A percentile compares a stretch with the other conserved stretches of the same genome.
Evolutionary conservation across 2,329 filamentous ascomycete genomes (phyloP).

Genomic region (Pseudocercospora fuligena): DNA sequence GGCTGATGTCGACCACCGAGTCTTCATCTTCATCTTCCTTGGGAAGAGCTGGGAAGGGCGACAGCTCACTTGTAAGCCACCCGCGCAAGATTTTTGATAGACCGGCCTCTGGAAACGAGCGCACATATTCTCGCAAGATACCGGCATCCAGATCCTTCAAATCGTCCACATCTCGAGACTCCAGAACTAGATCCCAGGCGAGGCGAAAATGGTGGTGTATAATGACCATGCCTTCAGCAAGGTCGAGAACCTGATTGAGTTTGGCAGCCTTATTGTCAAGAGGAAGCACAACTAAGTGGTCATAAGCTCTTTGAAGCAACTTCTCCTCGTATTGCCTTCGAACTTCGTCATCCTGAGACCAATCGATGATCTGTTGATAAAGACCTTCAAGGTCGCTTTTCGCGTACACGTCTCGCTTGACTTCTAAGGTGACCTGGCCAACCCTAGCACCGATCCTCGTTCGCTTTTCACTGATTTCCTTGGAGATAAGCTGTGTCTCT

Average conservation of each 20-base stretch:
- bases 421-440: slow-evolving; percentile 81
- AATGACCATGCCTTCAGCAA: slow-evolving; percentile 92
- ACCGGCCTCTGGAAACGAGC: slow-evolving; percentile 82
- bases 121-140: slow-evolving; percentile 78
- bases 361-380: slow-evolving; percentile 85
- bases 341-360: slow-evolving; percentile 84
- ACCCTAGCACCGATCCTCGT: slow-evolving; percentile 85
- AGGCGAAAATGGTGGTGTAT: slow-evolving; percentile 89
- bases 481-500: slow-evolving; percentile 88
- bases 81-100: slow-evolving; percentile 80
- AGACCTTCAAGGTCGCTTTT: slow-evolving; percentile 78
- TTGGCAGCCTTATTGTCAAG: slow-evolving; percentile 71
- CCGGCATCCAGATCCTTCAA: slow-evolving; percentile 77
- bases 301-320: slow-evolving; percentile 78
- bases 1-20: slow-evolving; percentile 63
- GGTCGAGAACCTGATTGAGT: slow-evolving; percentile 71
- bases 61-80: slow-evolving; percentile 81
- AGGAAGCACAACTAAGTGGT: slow-evolving; percentile 72
- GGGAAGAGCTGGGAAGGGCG: slow-evolving; percentile 77
- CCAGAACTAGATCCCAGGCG: slow-evolving; percentile 88
- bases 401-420: slow-evolving; percentile 81
- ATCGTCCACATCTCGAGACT: slow-evolving; percentile 82
- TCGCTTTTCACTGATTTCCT: slow-evolving; percentile 83
- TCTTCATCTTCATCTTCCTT: slow-evolving; percentile 44
- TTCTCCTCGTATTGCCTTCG: slow-evolving; percentile 89